These are phyloP conservation scores for Suillus fuscotomentosus DNA, from an alignment of 768 basidiomycete species.

Conservation along the genomic window DNA sequence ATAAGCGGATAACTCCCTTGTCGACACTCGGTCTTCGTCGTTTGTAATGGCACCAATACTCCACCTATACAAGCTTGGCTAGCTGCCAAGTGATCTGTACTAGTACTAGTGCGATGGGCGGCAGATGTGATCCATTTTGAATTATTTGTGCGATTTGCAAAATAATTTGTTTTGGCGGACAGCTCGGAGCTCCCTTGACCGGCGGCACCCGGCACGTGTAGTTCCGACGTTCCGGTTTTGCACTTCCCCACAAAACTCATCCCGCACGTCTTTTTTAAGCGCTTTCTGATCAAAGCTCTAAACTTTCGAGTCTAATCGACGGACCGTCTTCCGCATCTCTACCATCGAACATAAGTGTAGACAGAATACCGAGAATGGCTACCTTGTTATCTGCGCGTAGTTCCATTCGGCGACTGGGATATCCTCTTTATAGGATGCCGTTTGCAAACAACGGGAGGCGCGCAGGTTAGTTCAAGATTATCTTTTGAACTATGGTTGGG, in stretches of 20 bases:
- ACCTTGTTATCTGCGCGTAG: neutral
- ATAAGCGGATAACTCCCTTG: too few species aligned
- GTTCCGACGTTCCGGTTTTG: neutral
- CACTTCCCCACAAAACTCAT: neutral
- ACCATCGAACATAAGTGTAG: neutral
- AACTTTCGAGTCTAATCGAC: neutral
- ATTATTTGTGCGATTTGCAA: too few species aligned
- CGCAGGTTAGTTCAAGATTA: neutral
- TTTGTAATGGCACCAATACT: too few species aligned
- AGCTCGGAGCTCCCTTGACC: neutral
- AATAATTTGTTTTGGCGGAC: too few species aligned
- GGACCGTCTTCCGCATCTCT: neutral
- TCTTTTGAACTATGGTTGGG: neutral
- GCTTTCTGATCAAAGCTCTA: neutral
- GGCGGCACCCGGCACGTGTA: neutral
- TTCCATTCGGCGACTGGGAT: neutral
- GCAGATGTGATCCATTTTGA: too few species aligned
- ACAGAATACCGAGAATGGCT: neutral
- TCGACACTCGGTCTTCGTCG: too few species aligned
- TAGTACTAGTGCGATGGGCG: too few species aligned
- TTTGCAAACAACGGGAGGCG: neutral
- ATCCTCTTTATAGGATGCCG: too few species aligned
- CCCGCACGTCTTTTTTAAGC: neutral
- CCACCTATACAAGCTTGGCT: too few species aligned
- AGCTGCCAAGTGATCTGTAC: too few species aligned